Evolutionary conservation across 345 rosid genomes (phyloP), one percentile per base, ranked within the genome.

Genomic region (Pistacia integerrima): DNA sequence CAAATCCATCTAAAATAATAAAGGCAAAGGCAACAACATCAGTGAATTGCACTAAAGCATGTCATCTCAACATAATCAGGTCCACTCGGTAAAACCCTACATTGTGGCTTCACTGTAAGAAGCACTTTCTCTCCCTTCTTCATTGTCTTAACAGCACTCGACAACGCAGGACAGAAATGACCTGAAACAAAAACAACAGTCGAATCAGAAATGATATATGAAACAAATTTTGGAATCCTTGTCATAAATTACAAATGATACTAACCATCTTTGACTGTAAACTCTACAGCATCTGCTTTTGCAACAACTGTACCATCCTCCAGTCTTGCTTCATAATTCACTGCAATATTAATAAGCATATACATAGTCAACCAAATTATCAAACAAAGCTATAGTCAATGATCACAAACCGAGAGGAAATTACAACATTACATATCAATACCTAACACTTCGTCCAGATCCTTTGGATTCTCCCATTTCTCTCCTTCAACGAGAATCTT

Each of bases 81-180:
- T 33, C 13, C 58, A 70, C 13, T 30, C 11, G 62, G 16, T n/a
- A 64, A 52, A 25, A 49, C 28, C 85, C 78, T 67, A 91, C 97
- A 90, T 81, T 88, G 91, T 66, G 97, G 92, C 78, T 91, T 96
- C 78, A 93, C 98, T 4, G 97, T 84, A 8, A 93, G 83, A 25
- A 92, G 84, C 1, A 86, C 97, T 51, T 86, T 96, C 68, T 96
- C 98, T 4, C 87, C 93, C 77, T 86, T 92, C 75, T 96, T 96
- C 99, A 96, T 93, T 60, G 98, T 92, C 85, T 93, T 92, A 61
- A 93, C 93, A 62, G 98, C 97, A 76, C 69, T 90, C 0, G 93
- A 62, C 76, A 96, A 63, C 2, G 98, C 98, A 38, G 94, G 98
- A 67, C 97, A 96, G 80, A 97, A 92, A 77, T 87, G 80, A 73